Evolutionary conservation across 192 early-diverging fungal species (phyloP).

Genomic region (Rhizophagus prolifer): DNA sequence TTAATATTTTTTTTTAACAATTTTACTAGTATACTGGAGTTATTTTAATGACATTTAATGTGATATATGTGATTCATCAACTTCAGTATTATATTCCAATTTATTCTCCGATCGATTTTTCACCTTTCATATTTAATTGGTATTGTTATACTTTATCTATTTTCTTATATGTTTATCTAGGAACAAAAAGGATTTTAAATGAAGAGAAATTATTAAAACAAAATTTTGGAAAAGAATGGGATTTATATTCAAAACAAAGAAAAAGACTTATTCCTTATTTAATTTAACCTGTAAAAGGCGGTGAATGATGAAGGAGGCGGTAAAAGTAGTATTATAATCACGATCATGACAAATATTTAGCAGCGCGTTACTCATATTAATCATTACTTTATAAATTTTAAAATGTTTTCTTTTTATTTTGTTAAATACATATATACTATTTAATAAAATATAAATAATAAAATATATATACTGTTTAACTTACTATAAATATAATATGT

Average conservation of each 20-base stretch:
- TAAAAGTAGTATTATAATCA: too few species aligned
- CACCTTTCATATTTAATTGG: not conserved
- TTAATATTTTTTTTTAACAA: not conserved
- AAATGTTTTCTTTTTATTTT: too few species aligned
- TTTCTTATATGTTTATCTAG: not conserved
- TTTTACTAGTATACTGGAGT: not conserved
- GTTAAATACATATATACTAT: too few species aligned
- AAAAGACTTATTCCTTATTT: conserved; percentile 18
- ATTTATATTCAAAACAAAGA: not conserved
- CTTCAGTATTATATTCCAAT: not conserved
- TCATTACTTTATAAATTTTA: too few species aligned
- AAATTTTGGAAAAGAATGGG: conserved; percentile 13
- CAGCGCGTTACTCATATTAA: too few species aligned
- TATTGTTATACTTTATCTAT: not conserved
- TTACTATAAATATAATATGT: too few species aligned
- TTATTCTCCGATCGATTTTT: not conserved
- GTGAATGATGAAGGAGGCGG: too few species aligned
- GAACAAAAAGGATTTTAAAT: not conserved
- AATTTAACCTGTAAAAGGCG: not conserved
- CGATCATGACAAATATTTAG: too few species aligned
- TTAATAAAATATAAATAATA: too few species aligned
- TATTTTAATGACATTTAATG: not conserved
- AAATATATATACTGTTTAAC: too few species aligned
- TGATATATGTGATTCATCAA: not conserved
- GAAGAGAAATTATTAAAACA: conserved; percentile 9